phyloP scores from a whole-genome alignment of 108 stramenopile genomes.

The Asterionellopsis glacialis region DNA sequence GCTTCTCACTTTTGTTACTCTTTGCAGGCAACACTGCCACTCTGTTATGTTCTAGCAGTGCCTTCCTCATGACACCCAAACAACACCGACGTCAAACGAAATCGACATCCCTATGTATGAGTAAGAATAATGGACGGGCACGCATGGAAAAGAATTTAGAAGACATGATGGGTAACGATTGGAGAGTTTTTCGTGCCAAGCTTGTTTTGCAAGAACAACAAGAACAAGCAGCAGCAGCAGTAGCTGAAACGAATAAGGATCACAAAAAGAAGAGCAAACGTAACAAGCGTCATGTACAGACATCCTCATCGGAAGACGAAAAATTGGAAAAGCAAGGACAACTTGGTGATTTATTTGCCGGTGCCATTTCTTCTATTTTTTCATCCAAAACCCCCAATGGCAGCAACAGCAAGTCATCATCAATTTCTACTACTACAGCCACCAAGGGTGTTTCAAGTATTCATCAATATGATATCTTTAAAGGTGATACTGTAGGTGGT shows the following conservation, averaged over 20 bases:
- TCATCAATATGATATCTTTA: constrained; percentile 37
- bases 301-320: constrained; percentile 22
- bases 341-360: constrained; percentile 62
- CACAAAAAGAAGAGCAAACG: constrained; percentile 8
- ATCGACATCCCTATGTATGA: neutral
- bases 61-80: neutral
- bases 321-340: constrained; percentile 38
- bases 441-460: too few relatives aligned
- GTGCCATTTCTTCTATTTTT: constrained; percentile 75
- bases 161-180: constrained; percentile 79
- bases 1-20: too few relatives aligned
- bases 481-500: constrained; percentile 62
- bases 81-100: neutral
- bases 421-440: too few relatives aligned
- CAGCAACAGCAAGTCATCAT: too few relatives aligned
- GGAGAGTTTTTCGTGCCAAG: constrained; percentile 82
- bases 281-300: constrained; percentile 8
- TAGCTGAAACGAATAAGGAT: too few relatives aligned
- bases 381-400: constrained; percentile 20
- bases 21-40: too few relatives aligned
- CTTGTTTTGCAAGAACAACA: constrained; percentile 69
- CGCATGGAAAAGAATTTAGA: constrained; percentile 73
- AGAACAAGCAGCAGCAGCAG: constrained; percentile 5
- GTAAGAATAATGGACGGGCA: constrained; percentile 70
- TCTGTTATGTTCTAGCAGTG: too few relatives aligned